Percentiles rank a stretch among this genome's conserved stretches.
Conservation (phyloP, 345 rosid species). For the Camelina sativa region DNA sequence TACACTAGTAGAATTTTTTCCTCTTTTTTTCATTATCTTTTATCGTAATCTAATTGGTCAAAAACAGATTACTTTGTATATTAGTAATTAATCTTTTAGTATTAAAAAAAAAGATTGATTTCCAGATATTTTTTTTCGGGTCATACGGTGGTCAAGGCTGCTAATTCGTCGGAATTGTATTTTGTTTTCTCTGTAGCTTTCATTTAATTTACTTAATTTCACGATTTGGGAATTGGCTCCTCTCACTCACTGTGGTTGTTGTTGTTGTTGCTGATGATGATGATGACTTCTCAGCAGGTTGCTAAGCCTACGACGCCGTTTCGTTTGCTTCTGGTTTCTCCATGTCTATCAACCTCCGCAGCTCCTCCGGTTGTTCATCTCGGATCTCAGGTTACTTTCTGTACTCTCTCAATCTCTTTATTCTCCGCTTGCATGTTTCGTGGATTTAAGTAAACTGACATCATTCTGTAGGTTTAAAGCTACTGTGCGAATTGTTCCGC, state of each 20-base stretch:
- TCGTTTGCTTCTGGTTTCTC: slow-evolving; percentile 15
- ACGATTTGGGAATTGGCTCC: not conserved
- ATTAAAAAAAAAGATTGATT: not conserved
- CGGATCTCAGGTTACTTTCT: slow-evolving; percentile 34
- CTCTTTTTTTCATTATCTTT: not conserved
- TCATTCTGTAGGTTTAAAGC: slow-evolving; percentile 6
- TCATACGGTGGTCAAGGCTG: too few species aligned
- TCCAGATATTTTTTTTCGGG: not conserved
- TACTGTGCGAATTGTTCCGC: slow-evolving; percentile 11
- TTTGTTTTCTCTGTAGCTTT: slow-evolving; percentile 8
- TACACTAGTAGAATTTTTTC: not conserved
- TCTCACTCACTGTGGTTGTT: not conserved
- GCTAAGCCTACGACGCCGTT: slow-evolving; percentile 30
- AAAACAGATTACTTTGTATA: not conserved
- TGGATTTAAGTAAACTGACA: slow-evolving; percentile 11
- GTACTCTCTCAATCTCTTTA: not conserved
- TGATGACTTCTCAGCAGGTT: slow-evolving; percentile 19
- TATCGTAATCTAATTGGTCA: not conserved
- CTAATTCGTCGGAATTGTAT: slow-evolving; percentile 19
- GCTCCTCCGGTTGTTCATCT: slow-evolving; percentile 30
- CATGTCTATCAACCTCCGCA: slow-evolving; percentile 32
- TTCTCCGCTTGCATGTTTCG: slow-evolving; percentile 27
- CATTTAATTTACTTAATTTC: not conserved
- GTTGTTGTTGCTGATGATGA: not conserved
- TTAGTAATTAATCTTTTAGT: not conserved